Evolutionary conservation across 306 rosid species (phyloP), one percentile per base, ranked within the genome.

Genomic region (Styphnolobium japonicum): DNA sequence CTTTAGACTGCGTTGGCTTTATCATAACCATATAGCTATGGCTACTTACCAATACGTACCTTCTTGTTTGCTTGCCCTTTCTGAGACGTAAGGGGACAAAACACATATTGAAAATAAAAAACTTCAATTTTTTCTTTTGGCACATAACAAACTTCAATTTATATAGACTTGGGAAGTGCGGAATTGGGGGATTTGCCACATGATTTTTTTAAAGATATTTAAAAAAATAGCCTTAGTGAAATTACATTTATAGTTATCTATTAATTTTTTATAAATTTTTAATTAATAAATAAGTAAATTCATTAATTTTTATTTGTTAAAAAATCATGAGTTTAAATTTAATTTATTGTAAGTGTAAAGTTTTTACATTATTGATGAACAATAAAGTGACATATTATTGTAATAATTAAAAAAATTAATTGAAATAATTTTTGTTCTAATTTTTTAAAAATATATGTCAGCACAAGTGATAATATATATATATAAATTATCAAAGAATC

Each of bases 21-120:
- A 29, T 48, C 71, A 12, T 14, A 29, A 27, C 60, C 16, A 46
- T 45, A 27, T n/a, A 5, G 80, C 31, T 60, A 19, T 3, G n/a
- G 11, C 37, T 25, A 34, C 33, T 7, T 23, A 10, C 18, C 0
- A 71, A 15, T 21, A 52, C 4, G 49, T 48, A 15, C 6, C 14
- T 51, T 11, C 27, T 15, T 14, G 52, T 29, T 33, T 45, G 76
- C 33, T 4, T 76, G 80, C 80, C 86, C 85, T 71, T 86, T 80
- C 34, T 81, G 45, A 14, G 52, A 29, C 64, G 75, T 6, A 6
- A 65, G 66, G 65, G 55, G 84, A 79, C 82, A 75, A 82, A 4
- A 36, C 9, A 36, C 4, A 36, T 36, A 36, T 36, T 36, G 1
- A 6, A 36, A 62, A 76, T 80, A 49, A n/a, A 8, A 49, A 49